Evolutionary conservation across 2,329 filamentous ascomycete genomes (phyloP).

Genomic region (Aspergillus chevalieri): DNA sequence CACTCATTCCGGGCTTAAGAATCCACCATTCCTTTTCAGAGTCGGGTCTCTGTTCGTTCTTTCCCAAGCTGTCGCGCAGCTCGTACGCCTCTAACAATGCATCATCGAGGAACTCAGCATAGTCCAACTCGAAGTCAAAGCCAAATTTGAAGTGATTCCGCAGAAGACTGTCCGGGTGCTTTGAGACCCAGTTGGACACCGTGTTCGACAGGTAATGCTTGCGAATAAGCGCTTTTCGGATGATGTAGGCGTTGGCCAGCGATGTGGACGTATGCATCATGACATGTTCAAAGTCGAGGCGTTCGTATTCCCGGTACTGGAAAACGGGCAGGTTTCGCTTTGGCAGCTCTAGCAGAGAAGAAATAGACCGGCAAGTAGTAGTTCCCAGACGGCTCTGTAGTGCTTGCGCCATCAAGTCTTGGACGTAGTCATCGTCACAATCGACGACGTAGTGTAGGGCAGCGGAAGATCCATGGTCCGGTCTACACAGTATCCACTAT

Average conservation of each 20-base stretch:
- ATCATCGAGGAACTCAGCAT: slow-evolving; percentile 93
- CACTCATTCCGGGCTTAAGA: slow-evolving; percentile 94
- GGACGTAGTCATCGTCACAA: slow-evolving; percentile 85
- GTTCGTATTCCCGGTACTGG: slow-evolving; percentile 81
- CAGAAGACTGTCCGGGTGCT: slow-evolving; percentile 68
- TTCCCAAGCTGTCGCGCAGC: slow-evolving; percentile 67
- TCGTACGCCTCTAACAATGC: slow-evolving; percentile 87
- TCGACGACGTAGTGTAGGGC: slow-evolving; percentile 66
- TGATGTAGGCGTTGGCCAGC: slow-evolving; percentile 83
- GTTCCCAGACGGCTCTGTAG: slow-evolving; percentile 57
- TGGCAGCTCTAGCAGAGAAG: slow-evolving; percentile 44
- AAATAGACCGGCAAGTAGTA: slow-evolving; percentile 51
- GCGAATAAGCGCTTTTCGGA: slow-evolving; percentile 90
- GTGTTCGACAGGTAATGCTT: slow-evolving; percentile 91
- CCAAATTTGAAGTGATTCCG: slow-evolving; percentile 65
- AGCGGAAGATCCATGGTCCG: slow-evolving; percentile 31
- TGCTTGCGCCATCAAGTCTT: slow-evolving; percentile 74
- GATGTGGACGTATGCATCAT: slow-evolving; percentile 55
- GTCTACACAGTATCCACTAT: slow-evolving; percentile 32
- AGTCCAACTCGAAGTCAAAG: slow-evolving; percentile 90
- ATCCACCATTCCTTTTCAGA: slow-evolving; percentile 84
- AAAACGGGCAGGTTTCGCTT: slow-evolving; percentile 50
- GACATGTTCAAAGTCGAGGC: slow-evolving; percentile 74
- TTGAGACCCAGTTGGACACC: slow-evolving; percentile 76
- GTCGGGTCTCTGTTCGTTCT: slow-evolving; percentile 62